Evolutionary conservation across 495 filamentous ascomycete species (phyloP), one percentile per base, ranked within the genome.

Genomic region (Penicillium verhagenii): DNA sequence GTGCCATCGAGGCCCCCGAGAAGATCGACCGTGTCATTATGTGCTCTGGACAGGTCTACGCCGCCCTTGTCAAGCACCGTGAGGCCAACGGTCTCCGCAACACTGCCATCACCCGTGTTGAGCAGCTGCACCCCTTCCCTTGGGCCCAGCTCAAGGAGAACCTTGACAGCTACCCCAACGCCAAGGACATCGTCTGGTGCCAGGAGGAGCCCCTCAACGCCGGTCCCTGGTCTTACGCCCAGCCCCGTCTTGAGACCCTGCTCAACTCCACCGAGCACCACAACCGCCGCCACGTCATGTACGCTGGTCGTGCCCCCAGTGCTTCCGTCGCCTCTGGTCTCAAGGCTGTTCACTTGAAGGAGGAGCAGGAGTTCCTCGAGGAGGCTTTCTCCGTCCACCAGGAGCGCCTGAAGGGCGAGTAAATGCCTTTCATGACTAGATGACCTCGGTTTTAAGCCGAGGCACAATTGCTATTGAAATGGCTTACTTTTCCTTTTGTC

Each of bases 161-260:
- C 79, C 80, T 98, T 26, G 92, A 98, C 77, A 82, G 73, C 75
- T 98, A 98, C 77, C 88, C 92, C 70, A 97, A 97, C 70, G 91
- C 94, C 67, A 87, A 96, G 79, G 89, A 91, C 57, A 93, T 98
- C 55, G 90, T 97, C 53, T 98, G 91, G 91, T 82, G 79, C 54
- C 94, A 98, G 77, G 94, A 98, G 75, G 94, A 98, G 77, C 94
- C 94, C 29, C 82, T 98, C 50, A 98, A 98, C 67, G 94, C 94
- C 14, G 94, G 94, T 67, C 87, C 87, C 35, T 98, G 94, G 94
- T 88, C 83, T 69, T 97, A 90, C 81, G 88, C 86, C 28, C 94
- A 98, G 77, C 94, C 94, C 18, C 86, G 95, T 65, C 88, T 98
- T 57, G 95, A 98, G 83, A 97, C 92, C 20, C 74, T 97, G 65